Conservation (phyloP, 2,329 filamentous ascomycete species). For the Cryphonectria naterciae region DNA sequence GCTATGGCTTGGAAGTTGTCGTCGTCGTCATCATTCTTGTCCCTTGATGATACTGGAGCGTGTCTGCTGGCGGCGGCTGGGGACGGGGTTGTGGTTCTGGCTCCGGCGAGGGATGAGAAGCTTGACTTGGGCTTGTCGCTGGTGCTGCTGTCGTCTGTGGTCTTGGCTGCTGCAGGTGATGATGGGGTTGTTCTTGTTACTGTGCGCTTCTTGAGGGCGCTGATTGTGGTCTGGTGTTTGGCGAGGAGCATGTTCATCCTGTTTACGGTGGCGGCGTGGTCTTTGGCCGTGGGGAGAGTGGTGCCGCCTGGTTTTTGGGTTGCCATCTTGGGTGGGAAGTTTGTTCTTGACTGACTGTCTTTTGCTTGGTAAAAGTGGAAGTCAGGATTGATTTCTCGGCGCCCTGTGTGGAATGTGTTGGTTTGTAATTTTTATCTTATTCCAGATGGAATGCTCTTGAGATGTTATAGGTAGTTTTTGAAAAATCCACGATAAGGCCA, state of each 20-base stretch:
- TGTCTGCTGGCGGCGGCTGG: slow-evolving; percentile 14
- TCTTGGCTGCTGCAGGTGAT: slow-evolving; percentile 16
- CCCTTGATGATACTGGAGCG: neutral
- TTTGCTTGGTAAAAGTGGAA: neutral
- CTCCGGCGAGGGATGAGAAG: slow-evolving; percentile 31
- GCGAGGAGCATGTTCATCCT: slow-evolving; percentile 46
- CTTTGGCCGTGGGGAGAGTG: slow-evolving; percentile 42
- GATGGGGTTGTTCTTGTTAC: slow-evolving; percentile 27
- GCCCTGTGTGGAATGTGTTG: neutral
- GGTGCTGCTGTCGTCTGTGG: slow-evolving; percentile 18
- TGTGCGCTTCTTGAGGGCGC: slow-evolving; percentile 27
- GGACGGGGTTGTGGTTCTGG: neutral
- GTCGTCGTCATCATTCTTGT: slow-evolving; percentile 31
- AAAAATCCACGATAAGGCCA: slow-evolving; percentile 15
- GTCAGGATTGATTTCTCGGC: neutral
- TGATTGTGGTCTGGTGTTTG: slow-evolving; percentile 41
- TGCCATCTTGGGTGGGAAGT: slow-evolving; percentile 4
- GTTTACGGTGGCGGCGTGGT: slow-evolving; percentile 47
- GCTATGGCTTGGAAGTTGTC: slow-evolving; percentile 34
- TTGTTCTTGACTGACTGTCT: neutral
- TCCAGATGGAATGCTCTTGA: neutral
- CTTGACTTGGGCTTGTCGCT: slow-evolving; percentile 24
- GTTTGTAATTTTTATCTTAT: too few relatives aligned
- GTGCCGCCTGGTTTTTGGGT: slow-evolving; percentile 13
- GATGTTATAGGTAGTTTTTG: neutral